A percentile compares a stretch with the other conserved stretches of the same genome.
Evolutionary conservation across 306 rosid genomes (phyloP).

Genomic region (Lathyrus sativus): DNA sequence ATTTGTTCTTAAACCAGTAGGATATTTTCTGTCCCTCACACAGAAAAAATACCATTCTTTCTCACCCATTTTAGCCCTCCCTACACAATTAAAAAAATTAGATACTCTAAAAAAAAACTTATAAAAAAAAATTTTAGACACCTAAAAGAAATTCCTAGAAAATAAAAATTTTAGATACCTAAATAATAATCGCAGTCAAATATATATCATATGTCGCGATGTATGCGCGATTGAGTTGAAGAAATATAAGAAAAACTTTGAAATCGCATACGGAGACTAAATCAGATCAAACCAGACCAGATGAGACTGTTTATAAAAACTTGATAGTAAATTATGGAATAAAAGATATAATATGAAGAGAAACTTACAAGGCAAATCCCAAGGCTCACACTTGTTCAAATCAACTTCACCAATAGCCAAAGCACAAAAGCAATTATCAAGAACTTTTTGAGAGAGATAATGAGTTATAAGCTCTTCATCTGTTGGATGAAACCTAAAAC

Average conservation of each 20-base stretch:
- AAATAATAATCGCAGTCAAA: not conserved
- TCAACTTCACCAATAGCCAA: constrained; percentile 78
- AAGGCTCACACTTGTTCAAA: constrained; percentile 85
- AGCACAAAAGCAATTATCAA: constrained; percentile 53
- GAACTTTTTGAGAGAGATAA: constrained; percentile 69
- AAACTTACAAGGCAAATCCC: constrained; percentile 91
- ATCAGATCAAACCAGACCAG: no score
- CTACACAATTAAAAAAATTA: constrained; percentile 38
- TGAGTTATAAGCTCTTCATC: constrained; percentile 87
- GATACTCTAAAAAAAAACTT: no score
- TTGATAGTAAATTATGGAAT: not conserved
- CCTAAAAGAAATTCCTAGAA: no score
- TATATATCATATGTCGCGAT: not conserved
- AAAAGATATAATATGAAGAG: not conserved
- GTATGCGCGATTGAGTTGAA: not conserved
- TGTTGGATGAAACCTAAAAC: constrained; percentile 88
- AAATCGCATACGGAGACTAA: no score
- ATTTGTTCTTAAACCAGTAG: constrained; percentile 84
- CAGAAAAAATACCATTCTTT: constrained; percentile 91
- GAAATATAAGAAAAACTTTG: no score
- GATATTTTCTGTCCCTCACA: constrained; percentile 74
- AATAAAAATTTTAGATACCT: not conserved
- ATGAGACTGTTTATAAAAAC: not conserved
- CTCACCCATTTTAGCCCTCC: constrained; percentile 80
- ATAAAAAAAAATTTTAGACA: not conserved